Evolutionary conservation across 2,329 filamentous ascomycete species (phyloP).

Genomic region (Neurospora sp.): DNA sequence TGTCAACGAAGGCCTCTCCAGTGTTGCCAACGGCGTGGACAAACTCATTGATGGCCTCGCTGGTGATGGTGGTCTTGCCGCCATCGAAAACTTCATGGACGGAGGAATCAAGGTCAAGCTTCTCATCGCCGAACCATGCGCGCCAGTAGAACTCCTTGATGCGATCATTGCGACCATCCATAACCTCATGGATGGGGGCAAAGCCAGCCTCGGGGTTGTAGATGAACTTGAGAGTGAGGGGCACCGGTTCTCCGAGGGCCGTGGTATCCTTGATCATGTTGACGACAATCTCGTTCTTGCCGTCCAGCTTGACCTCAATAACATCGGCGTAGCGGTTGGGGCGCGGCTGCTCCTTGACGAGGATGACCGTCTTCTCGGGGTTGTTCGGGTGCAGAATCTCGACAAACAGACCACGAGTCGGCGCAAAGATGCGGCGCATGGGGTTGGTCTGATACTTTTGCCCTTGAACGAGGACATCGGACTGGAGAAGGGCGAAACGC

Average conservation of each 20-base stretch:
- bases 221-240: slow-evolving; percentile 76
- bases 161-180: slow-evolving; percentile 89
- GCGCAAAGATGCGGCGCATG: slow-evolving; percentile 82
- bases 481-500: slow-evolving; percentile 89
- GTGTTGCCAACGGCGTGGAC: slow-evolving; percentile 98
- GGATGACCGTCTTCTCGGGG: slow-evolving; percentile 72
- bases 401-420: slow-evolving; percentile 75
- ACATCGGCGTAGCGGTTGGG: slow-evolving; percentile 83
- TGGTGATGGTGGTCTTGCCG: slow-evolving; percentile 76
- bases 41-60: slow-evolving; percentile 93
- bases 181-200: slow-evolving; percentile 94
- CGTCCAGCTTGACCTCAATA: slow-evolving; percentile 69
- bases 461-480: slow-evolving; percentile 89
- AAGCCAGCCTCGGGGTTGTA: slow-evolving; percentile 95
- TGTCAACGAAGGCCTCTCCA: slow-evolving; percentile 92
- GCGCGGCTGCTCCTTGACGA: slow-evolving; percentile 76
- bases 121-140: slow-evolving; percentile 89
- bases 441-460: slow-evolving; percentile 97
- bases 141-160: slow-evolving; percentile 99
- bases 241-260: slow-evolving; percentile 70
- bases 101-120: slow-evolving; percentile 71
- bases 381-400: slow-evolving; percentile 79
- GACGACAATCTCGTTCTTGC: slow-evolving; percentile 71
- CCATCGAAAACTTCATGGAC: slow-evolving; percentile 87
- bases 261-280: slow-evolving; percentile 92